phyloP scores from a whole-genome alignment of 805 yeast genomes.

The Saccharomycopsis selenospora region DNA sequence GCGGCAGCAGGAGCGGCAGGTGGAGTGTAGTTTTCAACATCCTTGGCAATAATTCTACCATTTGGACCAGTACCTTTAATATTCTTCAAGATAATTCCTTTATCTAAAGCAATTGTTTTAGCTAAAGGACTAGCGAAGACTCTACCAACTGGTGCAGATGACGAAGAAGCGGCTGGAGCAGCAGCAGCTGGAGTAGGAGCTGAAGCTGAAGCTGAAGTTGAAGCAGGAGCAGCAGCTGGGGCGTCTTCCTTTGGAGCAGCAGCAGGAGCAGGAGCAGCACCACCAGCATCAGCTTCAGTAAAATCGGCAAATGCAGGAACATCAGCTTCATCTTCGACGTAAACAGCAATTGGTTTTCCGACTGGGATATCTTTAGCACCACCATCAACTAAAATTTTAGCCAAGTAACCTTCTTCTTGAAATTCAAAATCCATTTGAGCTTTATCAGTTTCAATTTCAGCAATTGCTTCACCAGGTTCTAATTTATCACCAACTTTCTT shows the following conservation, averaged over 20 bases:
- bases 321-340: constrained; percentile 78
- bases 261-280: constrained; percentile 33
- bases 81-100: constrained; percentile 79
- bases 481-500: constrained; percentile 85
- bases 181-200: constrained; percentile 26
- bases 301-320: constrained; percentile 85
- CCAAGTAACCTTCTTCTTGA: constrained; percentile 84
- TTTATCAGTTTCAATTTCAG: constrained; percentile 94
- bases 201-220: constrained; percentile 29
- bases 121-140: constrained; percentile 94
- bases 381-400: constrained; percentile 57
- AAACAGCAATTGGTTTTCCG: constrained; percentile 94
- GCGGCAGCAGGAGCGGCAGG: constrained; percentile 33
- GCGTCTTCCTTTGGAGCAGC: constrained; percentile 23
- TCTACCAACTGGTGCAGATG: constrained; percentile 48
- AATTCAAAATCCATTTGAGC: constrained; percentile 82
- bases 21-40: constrained; percentile 61
- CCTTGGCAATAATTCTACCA: constrained; percentile 89
- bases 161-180: constrained; percentile 31
- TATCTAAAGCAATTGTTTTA: constrained; percentile 84
- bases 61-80: constrained; percentile 90
- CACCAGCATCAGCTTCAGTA: constrained; percentile 74
- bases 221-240: constrained; percentile 24
- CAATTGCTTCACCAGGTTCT: constrained; percentile 87
- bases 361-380: constrained; percentile 86